Conservation (phyloP, 2,329 filamentous ascomycete genomes). For the Immersiporthe knoxdaviesiana region DNA sequence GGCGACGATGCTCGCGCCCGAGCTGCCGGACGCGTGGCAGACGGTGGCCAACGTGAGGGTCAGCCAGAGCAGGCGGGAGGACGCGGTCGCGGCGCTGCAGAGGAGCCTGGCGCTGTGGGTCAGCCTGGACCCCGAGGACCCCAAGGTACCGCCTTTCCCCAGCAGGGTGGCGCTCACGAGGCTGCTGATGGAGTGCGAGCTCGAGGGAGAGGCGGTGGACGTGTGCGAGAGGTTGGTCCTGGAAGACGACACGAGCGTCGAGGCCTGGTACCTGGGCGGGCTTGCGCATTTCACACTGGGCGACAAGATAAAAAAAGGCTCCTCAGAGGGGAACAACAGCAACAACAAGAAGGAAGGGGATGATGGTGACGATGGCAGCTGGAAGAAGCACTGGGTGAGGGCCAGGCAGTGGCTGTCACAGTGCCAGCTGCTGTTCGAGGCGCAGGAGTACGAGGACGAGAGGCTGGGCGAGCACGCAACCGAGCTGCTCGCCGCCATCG, state of each 20-base stretch:
- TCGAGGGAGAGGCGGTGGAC: constrained; percentile 82
- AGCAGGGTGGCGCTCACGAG: constrained; percentile 82
- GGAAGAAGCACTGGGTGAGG: constrained; percentile 68
- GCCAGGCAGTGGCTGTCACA: constrained; percentile 83
- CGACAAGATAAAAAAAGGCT: constrained; percentile 64
- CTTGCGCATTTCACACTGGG: constrained; percentile 86
- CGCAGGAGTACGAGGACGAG: constrained; percentile 85
- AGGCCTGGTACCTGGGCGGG: constrained; percentile 95
- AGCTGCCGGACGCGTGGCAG: constrained; percentile 87
- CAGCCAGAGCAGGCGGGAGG: constrained; percentile 78
- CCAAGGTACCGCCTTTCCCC: constrained; percentile 80
- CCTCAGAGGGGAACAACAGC: constrained; percentile 36
- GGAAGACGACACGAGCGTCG: constrained; percentile 93
- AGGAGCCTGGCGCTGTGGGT: constrained; percentile 87
- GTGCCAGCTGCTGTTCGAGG: constrained; percentile 76
- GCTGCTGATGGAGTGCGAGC: constrained; percentile 85
- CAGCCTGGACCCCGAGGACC: constrained; percentile 71
- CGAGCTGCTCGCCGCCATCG: constrained; percentile 69
- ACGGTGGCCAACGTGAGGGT: constrained; percentile 93
- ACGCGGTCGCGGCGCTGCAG: constrained; percentile 77
- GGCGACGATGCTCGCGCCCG: constrained; percentile 81
- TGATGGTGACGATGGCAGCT: constrained; percentile 51
- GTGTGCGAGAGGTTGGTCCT: constrained; percentile 81
- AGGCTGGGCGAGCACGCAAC: constrained; percentile 73
- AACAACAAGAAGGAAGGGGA: neutral